These are phyloP conservation scores for Pestalotiopsis sp. DNA, from an alignment of 2,329 filamentous ascomycete genomes.

Conservation along the genomic window DNA sequence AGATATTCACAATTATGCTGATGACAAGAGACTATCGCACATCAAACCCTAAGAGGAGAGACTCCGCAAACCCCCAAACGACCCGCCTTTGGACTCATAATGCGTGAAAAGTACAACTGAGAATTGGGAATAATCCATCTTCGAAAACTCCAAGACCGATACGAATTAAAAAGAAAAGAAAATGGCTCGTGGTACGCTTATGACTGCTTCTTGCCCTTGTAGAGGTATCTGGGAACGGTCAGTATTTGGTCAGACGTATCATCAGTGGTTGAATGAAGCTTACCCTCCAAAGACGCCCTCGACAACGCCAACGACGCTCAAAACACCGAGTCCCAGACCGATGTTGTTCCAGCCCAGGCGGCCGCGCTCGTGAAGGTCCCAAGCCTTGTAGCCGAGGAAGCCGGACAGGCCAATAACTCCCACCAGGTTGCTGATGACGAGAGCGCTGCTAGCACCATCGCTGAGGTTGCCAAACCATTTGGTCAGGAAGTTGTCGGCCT, in stretches of 20 bases:
- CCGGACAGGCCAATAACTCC: conserved; percentile 56
- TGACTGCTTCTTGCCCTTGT: conserved; percentile 33
- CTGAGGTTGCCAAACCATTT: conserved; percentile 50
- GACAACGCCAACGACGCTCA: conserved; percentile 50
- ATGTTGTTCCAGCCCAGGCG: conserved; percentile 52
- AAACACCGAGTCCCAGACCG: conserved; percentile 53
- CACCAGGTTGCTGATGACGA: conserved; percentile 50
- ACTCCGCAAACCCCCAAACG: conserved; percentile 1
- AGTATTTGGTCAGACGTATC: not conserved
- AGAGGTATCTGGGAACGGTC: conserved; percentile 29
- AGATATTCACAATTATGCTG: conserved; percentile 9
- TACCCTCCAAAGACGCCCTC: conserved; percentile 54
- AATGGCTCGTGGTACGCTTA: conserved; percentile 16
- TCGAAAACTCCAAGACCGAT: not conserved
- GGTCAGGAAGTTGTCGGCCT: conserved; percentile 53
- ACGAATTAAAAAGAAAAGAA: not conserved
- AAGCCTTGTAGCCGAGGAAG: conserved; percentile 58
- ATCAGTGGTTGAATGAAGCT: conserved; percentile 23
- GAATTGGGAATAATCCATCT: not conserved
- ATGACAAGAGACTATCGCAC: conserved; percentile 6
- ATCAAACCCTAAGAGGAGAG: conserved; percentile 10
- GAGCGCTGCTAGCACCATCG: conserved; percentile 45
- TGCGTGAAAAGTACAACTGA: conserved; percentile 1
- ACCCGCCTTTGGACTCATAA: conserved; percentile 6
- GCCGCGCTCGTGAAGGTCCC: conserved; percentile 57